Evolutionary conservation across 495 filamentous ascomycete genomes (phyloP).

Genomic region (Penicillium lividum): DNA sequence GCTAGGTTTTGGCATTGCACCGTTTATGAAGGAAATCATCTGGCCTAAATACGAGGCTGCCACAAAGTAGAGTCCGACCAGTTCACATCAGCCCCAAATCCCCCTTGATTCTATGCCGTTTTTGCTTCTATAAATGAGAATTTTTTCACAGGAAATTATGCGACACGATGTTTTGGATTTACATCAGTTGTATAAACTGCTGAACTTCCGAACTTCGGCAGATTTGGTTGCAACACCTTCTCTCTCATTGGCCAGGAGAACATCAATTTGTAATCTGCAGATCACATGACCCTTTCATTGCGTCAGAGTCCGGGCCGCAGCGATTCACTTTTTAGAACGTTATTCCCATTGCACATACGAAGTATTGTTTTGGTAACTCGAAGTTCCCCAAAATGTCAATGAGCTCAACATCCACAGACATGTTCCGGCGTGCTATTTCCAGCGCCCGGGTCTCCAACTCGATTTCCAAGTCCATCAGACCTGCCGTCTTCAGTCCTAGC

Average conservation of each 20-base stretch:
- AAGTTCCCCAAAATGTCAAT: constrained; percentile 29
- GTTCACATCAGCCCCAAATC: neutral
- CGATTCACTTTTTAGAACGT: constrained; percentile 19
- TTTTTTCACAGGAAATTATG: neutral
- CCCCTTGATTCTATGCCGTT: neutral
- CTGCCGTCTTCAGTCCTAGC: constrained; percentile 33
- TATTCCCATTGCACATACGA: neutral
- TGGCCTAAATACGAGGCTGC: constrained; percentile 25
- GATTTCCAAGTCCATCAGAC: constrained; percentile 28
- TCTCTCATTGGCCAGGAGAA: constrained; percentile 27
- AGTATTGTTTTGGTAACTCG: neutral
- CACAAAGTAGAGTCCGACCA: constrained; percentile 9
- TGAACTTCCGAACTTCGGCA: constrained; percentile 17
- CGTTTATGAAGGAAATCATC: constrained; percentile 26
- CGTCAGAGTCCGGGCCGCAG: constrained; percentile 35
- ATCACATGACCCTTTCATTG: constrained; percentile 40
- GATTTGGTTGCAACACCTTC: constrained; percentile 21
- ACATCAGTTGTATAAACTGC: too few species aligned
- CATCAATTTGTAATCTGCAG: constrained; percentile 34
- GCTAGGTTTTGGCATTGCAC: constrained; percentile 25
- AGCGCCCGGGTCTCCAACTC: constrained; percentile 30
- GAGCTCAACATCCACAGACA: constrained; percentile 35
- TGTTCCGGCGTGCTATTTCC: constrained; percentile 37
- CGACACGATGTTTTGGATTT: neutral
- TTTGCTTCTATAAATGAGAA: neutral